A percentile compares a stretch with the other conserved stretches of the same genome.
Conservation (phyloP, 257 asterid genomes). For the Scutellaria galericulata region DNA sequence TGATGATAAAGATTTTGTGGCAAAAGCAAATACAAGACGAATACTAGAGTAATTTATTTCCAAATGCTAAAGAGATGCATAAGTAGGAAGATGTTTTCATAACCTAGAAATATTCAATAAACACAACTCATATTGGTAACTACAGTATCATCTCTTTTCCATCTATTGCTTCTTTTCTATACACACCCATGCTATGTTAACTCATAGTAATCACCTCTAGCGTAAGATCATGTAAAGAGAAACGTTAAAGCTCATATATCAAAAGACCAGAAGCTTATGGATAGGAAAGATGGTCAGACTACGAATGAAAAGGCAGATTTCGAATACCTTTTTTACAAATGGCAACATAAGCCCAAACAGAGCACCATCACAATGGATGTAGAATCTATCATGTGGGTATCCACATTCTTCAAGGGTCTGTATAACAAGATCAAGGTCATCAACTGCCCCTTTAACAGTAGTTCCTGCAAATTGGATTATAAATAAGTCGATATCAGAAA, state of each 20-base stretch:
- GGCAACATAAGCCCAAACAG: conserved; percentile 99
- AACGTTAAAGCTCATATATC: background rate
- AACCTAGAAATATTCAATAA: background rate
- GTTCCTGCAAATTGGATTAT: conserved; percentile 69
- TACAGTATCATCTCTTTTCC: conserved; percentile 2
- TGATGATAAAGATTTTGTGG: background rate
- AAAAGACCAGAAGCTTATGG: conserved; percentile 13
- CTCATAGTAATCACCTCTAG: background rate
- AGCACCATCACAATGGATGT: conserved; percentile 97
- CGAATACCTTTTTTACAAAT: conserved; percentile 81
- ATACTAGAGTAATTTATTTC: background rate
- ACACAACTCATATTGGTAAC: background rate
- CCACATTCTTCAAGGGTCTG: conserved; percentile 87
- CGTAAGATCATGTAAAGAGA: background rate
- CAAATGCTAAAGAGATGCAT: background rate
- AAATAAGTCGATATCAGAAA: conserved; percentile 24
- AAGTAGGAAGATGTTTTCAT: background rate
- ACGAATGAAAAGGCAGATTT: conserved; percentile 17
- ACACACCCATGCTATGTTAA: conserved; percentile 2
- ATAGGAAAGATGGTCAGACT: conserved; percentile 6
- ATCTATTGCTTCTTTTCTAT: conserved; percentile 17
- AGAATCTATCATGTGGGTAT: conserved; percentile 78
- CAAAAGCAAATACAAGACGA: background rate
- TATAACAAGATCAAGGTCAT: conserved; percentile 96
- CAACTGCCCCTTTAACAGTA: conserved; percentile 99